A percentile compares a stretch with the other conserved stretches of the same genome.
These are phyloP conservation scores for Buxus sempervirens DNA, from an alignment of 164 flowering plant genomes.

Conservation along the genomic window DNA sequence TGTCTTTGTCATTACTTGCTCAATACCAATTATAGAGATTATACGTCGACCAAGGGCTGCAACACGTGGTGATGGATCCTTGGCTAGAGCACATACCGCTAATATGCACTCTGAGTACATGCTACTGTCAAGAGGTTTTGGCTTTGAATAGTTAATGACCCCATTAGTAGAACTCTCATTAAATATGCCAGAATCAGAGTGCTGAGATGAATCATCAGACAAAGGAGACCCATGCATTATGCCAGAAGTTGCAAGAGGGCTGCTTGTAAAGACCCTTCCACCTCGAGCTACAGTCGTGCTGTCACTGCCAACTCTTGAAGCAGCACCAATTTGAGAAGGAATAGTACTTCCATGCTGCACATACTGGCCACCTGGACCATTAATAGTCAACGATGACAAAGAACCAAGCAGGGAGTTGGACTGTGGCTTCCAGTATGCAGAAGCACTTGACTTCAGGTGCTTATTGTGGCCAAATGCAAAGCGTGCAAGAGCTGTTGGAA, in stretches of 20 bases:
- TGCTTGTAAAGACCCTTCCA: constrained; percentile 78
- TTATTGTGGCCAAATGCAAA: constrained; percentile 92
- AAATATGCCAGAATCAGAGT: constrained; percentile 73
- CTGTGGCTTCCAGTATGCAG: constrained; percentile 82
- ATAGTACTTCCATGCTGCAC: constrained; percentile 49
- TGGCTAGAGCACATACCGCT: constrained; percentile 80
- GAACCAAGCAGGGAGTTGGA: constrained; percentile 60
- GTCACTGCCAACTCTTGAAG: constrained; percentile 66
- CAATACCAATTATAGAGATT: constrained; percentile 85
- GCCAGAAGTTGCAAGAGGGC: constrained; percentile 75
- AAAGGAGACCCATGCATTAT: constrained; percentile 95
- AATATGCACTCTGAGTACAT: constrained; percentile 72
- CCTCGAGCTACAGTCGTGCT: constrained; percentile 48
- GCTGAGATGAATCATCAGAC: constrained; percentile 91
- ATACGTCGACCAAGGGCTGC: constrained; percentile 77
- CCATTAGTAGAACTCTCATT: constrained; percentile 69
- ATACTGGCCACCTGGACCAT: constrained; percentile 41
- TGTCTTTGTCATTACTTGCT: constrained; percentile 74
- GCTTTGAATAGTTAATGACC: constrained; percentile 44
- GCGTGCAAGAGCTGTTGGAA: constrained; percentile 76
- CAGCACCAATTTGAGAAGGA: constrained; percentile 66
- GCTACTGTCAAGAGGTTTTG: constrained; percentile 59
- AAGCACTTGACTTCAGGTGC: constrained; percentile 82
- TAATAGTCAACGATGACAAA: constrained; percentile 61
- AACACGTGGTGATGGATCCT: constrained; percentile 92